A percentile compares a stretch with the other conserved stretches of the same genome.
Evolutionary conservation across 768 basidiomycete genomes (phyloP).

Genomic region (Cystobasidium onofrii): DNA sequence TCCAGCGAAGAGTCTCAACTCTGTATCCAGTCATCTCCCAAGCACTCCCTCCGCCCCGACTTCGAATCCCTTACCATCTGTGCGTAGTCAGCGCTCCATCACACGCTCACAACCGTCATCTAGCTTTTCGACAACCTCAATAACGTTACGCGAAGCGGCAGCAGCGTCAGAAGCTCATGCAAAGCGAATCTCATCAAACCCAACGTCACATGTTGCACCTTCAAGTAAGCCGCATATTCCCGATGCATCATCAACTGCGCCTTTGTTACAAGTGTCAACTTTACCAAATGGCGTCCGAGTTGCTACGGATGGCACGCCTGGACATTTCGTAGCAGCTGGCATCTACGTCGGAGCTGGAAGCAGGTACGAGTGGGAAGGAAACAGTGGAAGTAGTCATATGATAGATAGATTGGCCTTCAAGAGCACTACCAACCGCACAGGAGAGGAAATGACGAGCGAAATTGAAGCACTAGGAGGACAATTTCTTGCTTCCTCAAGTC

Average conservation of each 20-base stretch:
- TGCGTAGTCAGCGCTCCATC: background rate
- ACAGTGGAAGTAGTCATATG: slow-evolving; percentile 79
- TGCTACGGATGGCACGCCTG: slow-evolving; percentile 79
- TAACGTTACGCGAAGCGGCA: background rate
- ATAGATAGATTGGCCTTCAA: slow-evolving; percentile 95
- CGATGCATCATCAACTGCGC: slow-evolving; percentile 9
- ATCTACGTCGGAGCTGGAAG: slow-evolving; percentile 90
- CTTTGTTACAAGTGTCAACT: slow-evolving; percentile 55
- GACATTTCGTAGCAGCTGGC: slow-evolving; percentile 88
- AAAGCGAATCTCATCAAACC: background rate
- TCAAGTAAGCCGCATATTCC: slow-evolving; percentile 1
- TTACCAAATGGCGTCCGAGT: slow-evolving; percentile 85
- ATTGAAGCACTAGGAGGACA: slow-evolving; percentile 82
- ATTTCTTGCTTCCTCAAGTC: slow-evolving; percentile 78
- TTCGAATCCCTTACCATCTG: background rate
- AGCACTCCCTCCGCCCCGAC: background rate
- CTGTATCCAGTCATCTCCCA: background rate
- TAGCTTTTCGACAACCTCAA: slow-evolving; percentile 2
- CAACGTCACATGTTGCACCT: background rate
- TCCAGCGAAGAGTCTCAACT: background rate
- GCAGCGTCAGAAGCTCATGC: background rate
- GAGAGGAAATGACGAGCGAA: slow-evolving; percentile 67
- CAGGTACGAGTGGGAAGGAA: slow-evolving; percentile 68
- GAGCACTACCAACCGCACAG: slow-evolving; percentile 55
- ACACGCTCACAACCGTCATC: background rate